phyloP scores from a whole-genome alignment of 2,329 filamentous ascomycete genomes.

The Diplodia seriata region DNA sequence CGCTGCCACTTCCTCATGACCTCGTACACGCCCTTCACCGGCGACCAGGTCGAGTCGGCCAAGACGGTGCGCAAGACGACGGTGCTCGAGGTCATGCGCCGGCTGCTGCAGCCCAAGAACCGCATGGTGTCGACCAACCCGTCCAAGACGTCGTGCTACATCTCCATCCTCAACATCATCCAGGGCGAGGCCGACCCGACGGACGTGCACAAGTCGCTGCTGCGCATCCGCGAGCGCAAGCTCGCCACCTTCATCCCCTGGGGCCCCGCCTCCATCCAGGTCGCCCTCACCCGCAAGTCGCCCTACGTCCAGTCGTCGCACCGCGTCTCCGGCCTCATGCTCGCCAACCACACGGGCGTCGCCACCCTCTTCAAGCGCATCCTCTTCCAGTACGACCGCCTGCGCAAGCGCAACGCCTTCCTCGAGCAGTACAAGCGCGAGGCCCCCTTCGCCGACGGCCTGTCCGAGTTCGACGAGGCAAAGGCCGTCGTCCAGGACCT shows the following conservation, averaged over 20 bases:
- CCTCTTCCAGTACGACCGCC: constrained; percentile 86
- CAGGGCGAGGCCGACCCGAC: constrained; percentile 98
- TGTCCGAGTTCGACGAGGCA: constrained; percentile 95
- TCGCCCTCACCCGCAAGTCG: constrained; percentile 93
- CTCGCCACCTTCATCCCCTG: constrained; percentile 97
- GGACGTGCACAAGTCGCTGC: constrained; percentile 93
- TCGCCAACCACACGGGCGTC: constrained; percentile 97
- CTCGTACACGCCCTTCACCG: constrained; percentile 96
- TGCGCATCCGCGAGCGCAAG: constrained; percentile 91
- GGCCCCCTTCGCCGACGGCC: constrained; percentile 86
- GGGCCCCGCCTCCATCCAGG: constrained; percentile 97
- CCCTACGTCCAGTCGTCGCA: constrained; percentile 95
- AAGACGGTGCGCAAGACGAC: constrained; percentile 99
- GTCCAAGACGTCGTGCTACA: constrained; percentile 97
- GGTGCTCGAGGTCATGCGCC: constrained; percentile 95
- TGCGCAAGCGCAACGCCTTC: constrained; percentile 96
- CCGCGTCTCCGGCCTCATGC: constrained; percentile 93
- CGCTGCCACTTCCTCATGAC: constrained; percentile 99
- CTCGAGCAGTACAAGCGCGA: constrained; percentile 97
- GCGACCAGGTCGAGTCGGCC: constrained; percentile 93
- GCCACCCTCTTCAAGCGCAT: constrained; percentile 97
- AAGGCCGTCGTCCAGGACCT: constrained; percentile 89
- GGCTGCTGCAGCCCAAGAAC: constrained; percentile 95
- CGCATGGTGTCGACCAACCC: constrained; percentile 97
- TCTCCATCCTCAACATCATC: constrained; percentile 98